A percentile compares a stretch with the other conserved stretches of the same genome.
Evolutionary conservation across 805 yeast genomes (phyloP).

Genomic region (Sugiyamaella valdiviana): DNA sequence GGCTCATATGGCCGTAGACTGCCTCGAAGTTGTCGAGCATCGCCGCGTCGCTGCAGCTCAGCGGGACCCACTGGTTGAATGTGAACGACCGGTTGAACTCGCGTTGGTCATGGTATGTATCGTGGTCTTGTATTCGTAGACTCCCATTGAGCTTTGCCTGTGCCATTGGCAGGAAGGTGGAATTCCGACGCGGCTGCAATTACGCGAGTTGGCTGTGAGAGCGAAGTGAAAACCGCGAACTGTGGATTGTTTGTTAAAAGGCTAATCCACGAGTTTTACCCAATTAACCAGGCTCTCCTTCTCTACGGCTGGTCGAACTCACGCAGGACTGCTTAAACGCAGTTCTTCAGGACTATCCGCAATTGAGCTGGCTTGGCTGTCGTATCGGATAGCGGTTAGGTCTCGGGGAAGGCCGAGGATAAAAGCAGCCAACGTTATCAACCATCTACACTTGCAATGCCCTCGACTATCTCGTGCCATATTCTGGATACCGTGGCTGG

Average conservation of each 20-base stretch:
- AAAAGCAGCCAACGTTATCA: background rate
- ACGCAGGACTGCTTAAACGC: too few species aligned
- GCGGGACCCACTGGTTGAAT: slow-evolving; percentile 21
- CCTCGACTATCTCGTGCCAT: slow-evolving; percentile 65
- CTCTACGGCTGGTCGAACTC: too few species aligned
- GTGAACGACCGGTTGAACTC: slow-evolving; percentile 13
- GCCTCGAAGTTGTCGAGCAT: slow-evolving; percentile 4
- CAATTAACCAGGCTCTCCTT: too few species aligned
- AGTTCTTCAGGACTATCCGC: too few species aligned
- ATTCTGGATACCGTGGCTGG: slow-evolving; percentile 80
- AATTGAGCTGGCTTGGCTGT: too few species aligned
- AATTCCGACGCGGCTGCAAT: background rate
- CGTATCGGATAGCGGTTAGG: background rate
- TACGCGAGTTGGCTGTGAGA: too few species aligned
- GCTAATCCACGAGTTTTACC: too few species aligned
- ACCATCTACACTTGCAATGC: background rate
- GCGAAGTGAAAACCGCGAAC: too few species aligned
- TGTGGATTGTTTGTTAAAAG: too few species aligned
- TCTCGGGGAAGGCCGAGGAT: background rate
- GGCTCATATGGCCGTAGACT: slow-evolving; percentile 3
- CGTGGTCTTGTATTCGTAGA: background rate
- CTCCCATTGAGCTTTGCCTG: background rate
- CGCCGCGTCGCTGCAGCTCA: slow-evolving; percentile 14
- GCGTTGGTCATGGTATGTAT: slow-evolving; percentile 1
- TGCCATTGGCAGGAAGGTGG: background rate